Evolutionary conservation across 2,329 filamentous ascomycete species (phyloP), one percentile per base, ranked within the genome.

Genomic region (Claviceps humidiphila): DNA sequence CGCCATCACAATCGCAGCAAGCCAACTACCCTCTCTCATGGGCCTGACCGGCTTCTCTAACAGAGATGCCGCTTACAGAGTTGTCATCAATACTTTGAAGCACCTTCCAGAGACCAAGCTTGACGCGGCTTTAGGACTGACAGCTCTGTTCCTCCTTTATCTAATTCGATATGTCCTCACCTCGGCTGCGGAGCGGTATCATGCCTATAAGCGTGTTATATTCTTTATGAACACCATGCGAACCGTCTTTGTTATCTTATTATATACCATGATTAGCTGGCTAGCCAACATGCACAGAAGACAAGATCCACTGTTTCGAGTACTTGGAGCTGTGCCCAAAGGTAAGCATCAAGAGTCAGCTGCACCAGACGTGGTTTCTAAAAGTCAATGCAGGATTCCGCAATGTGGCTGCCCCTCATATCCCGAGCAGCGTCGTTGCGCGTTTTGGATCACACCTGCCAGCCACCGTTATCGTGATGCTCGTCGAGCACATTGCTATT

Each of bases 401-500:
- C 63, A 76, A 91, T 63, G 86, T 87, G 17, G 82, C 76, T 16
- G 82, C 85, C 5, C 93, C 93, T 0, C 73, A 69, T 0, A 71
- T 97, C 54, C 81, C 85, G 58, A 68, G 67, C 0, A 67, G 74
- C 0, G 78, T 96, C 50, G 78, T 95, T 62, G 75, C 71, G 2
- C 70, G 80, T 1, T 89, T 95, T 62, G 74, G 78, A 1, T 73
- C 74, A 44, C 77, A 96, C 57, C 73, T 97, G 4, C 93, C 93
- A 0, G 86, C 87, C 7, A 84, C 86, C 0, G 83, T 96, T 50
- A 95, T 97, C 58, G 90, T 98, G n/a, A 76, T 97, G 53, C 76
- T 97, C 39, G 94, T 97, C 55, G 93, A 97, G 68, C 91, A 97
- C 65, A 95, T 97, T 60, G 89, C 91, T 47, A 96, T 97, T 57